These are phyloP conservation scores for Aspergillus conjunctus DNA, from an alignment of 495 filamentous ascomycete genomes.

Conservation along the genomic window DNA sequence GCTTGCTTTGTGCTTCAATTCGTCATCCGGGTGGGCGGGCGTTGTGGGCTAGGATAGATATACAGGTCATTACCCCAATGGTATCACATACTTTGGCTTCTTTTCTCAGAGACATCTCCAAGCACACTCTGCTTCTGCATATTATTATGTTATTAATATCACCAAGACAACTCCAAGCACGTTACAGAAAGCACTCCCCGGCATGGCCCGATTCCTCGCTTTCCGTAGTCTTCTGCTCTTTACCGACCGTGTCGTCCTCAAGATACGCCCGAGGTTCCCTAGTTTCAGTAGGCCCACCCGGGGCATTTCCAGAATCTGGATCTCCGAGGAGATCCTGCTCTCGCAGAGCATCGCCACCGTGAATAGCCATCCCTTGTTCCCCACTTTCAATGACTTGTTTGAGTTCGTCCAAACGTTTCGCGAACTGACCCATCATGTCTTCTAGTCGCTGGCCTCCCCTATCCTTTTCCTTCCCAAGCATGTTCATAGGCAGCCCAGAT, in stretches of 20 bases:
- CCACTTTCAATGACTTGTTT: slow-evolving; percentile 48
- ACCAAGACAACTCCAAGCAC: not conserved
- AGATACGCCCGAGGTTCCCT: not conserved
- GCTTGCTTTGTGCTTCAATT: not conserved
- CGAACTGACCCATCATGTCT: slow-evolving; percentile 67
- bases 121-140: no score
- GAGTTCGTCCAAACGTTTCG: slow-evolving; percentile 60
- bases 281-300: not conserved
- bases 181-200: not conserved
- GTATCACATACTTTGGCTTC: no score
- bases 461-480: slow-evolving; percentile 35
- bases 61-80: not conserved
- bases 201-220: not conserved
- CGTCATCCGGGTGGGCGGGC: not conserved
- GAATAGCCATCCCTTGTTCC: slow-evolving; percentile 3
- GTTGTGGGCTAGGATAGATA: not conserved
- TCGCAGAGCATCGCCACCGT: not conserved
- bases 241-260: not conserved
- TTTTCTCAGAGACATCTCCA: not conserved
- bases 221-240: not conserved
- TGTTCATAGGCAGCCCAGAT: slow-evolving; percentile 32
- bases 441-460: slow-evolving; percentile 43
- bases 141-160: no score
- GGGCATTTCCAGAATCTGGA: not conserved
- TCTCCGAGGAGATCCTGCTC: slow-evolving; percentile 3